Evolutionary conservation across 495 filamentous ascomycete species (phyloP), one percentile per base, ranked within the genome.

Genomic region (Xylaria grammica): DNA sequence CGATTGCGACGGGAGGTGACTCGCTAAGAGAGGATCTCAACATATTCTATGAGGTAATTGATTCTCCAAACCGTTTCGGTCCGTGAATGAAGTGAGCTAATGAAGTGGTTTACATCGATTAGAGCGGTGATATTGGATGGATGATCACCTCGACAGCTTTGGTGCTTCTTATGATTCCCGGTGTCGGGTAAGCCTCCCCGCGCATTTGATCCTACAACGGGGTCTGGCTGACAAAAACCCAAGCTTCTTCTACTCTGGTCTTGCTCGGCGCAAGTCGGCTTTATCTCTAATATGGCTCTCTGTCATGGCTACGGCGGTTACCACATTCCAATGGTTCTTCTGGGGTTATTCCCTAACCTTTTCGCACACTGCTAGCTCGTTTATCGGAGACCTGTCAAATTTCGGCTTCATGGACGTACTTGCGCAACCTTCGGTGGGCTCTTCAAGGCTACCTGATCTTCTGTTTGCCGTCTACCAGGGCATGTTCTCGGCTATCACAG

Each of bases 261-360:
- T 98, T 38, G 95, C 95, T n/a, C 90, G 95, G 63, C 86, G 95
- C 73, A 99, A 98, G 83, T 97, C 93, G 0, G 95, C 95, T 15
- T 85, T 99, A 60, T 92, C 93, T 8, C 82, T 98, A 67, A 93
- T 99, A 77, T 97, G 93, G 93, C 87, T 97, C 20, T 93, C 93
- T n/a, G 82, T 98, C 74, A 97, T 97, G 90, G 89, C 93, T n/a
- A 88, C 90, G 22, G 93, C 91, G 17, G 89, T 99, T 51, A 88
- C 92, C 10, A 90, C 88, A 26, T 97, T 99, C 80, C 94, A 98
- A 77, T 99, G 95, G 94, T 99, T 98, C 83, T 97, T 99, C 84
- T 98, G 94, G 95, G 95, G 95, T 42, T 98, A 94, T 75, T 97
- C 93, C 3, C 82, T 99, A 36, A 86, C 94, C 48, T 99, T 97